These are phyloP conservation scores for Pelagomonas calceolata DNA, from an alignment of 108 stramenopile genomes.

Conservation along the genomic window DNA sequence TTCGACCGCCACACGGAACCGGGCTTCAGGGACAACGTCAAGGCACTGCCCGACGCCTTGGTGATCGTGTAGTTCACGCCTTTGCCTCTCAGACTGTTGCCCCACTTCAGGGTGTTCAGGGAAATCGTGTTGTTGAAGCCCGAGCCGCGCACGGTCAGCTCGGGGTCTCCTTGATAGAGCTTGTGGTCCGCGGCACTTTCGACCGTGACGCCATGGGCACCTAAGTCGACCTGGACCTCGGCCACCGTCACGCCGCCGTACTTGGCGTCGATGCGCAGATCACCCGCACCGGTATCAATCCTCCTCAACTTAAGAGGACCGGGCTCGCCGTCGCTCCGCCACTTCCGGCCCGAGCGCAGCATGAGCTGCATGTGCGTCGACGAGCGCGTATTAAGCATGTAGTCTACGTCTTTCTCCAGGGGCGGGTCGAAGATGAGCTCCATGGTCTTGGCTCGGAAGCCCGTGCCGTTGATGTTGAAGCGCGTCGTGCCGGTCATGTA, in stretches of 20 bases:
- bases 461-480: not conserved
- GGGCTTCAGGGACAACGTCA: slow-evolving; percentile 23
- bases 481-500: not conserved
- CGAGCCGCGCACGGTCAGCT: slow-evolving; percentile 12
- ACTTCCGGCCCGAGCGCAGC: not conserved
- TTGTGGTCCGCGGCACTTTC: no score
- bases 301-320: no score
- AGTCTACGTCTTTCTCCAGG: not conserved
- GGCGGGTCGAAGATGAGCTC: not conserved
- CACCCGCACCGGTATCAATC: no score
- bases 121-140: slow-evolving; percentile 19
- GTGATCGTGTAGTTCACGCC: slow-evolving; percentile 38
- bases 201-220: no score
- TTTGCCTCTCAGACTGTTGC: slow-evolving; percentile 21
- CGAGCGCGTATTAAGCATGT: not conserved
- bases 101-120: slow-evolving; percentile 21
- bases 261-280: no score
- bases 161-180: slow-evolving; percentile 23
- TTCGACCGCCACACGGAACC: slow-evolving; percentile 30
- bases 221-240: no score
- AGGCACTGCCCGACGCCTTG: not conserved
- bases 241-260: no score
- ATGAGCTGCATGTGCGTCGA: not conserved
- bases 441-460: not conserved
- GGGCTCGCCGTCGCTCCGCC: not conserved